Evolutionary conservation across 495 filamentous ascomycete genomes (phyloP).

Genomic region (Letharia columbiana): DNA sequence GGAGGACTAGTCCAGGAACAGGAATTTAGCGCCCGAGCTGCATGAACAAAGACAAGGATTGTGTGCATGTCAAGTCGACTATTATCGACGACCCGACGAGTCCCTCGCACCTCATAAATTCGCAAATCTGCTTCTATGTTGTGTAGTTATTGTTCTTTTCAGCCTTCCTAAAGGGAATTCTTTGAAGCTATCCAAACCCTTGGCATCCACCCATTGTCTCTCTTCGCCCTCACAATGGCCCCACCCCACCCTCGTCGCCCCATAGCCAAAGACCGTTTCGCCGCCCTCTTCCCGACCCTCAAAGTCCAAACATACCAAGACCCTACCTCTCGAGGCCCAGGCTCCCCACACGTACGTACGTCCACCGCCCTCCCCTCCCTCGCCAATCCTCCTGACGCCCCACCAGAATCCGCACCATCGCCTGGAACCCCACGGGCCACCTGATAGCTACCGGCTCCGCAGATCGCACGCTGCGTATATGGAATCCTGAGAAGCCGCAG

Average conservation of each 20-base stretch:
- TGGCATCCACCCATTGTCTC: conserved; percentile 16
- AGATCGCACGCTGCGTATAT: conserved; percentile 76
- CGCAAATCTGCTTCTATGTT: neutral
- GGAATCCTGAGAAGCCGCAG: conserved; percentile 82
- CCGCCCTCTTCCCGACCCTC: conserved; percentile 44
- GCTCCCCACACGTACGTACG: conserved; percentile 51
- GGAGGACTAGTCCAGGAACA: conserved; percentile 4
- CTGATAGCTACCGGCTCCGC: conserved; percentile 79
- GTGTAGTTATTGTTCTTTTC: neutral
- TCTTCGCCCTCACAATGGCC: conserved; percentile 38
- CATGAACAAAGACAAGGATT: neutral
- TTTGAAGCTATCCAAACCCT: neutral
- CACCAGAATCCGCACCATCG: conserved; percentile 58
- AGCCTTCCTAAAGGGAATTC: neutral
- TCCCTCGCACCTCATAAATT: neutral
- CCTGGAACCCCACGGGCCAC: conserved; percentile 82
- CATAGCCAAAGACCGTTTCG: conserved; percentile 55
- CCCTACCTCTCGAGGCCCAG: conserved; percentile 41
- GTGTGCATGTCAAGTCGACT: neutral
- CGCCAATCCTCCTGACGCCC: conserved; percentile 7
- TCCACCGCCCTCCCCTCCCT: conserved; percentile 6
- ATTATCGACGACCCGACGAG: neutral
- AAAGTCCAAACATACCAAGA: conserved; percentile 59
- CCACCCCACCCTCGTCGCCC: conserved; percentile 45
- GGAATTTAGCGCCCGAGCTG: conserved; percentile 12